These are phyloP conservation scores for Rehmannia glutinosa DNA, from an alignment of 257 asterid species.

Conservation along the genomic window DNA sequence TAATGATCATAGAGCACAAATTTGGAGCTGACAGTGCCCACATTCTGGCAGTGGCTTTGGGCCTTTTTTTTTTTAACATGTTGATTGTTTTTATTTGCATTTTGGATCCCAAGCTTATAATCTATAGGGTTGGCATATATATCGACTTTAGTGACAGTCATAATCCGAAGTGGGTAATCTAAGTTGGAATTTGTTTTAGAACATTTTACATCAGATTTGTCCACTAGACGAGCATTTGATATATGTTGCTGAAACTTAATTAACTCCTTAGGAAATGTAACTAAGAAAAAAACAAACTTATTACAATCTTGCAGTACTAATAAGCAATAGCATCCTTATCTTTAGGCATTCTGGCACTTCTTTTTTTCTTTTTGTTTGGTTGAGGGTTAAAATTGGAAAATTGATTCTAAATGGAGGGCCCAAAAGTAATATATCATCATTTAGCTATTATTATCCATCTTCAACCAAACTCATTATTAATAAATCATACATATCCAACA, in stretches of 20 bases:
- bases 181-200: not conserved
- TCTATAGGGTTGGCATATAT: not conserved
- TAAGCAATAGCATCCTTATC: not conserved
- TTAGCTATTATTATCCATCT: too few relatives aligned
- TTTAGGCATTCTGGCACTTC: not conserved
- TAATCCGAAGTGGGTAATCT: not conserved
- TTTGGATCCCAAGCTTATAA: not conserved
- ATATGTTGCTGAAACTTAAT: slow-evolving; percentile 12
- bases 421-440: too few relatives aligned
- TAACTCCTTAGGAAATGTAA: not conserved
- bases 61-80: too few relatives aligned
- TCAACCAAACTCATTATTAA: too few relatives aligned
- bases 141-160: not conserved
- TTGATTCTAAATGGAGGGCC: too few relatives aligned
- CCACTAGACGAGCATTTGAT: not conserved
- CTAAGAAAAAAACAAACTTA: not conserved
- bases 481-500: too few relatives aligned
- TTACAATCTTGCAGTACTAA: not conserved
- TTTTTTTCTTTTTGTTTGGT: too few relatives aligned
- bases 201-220: not conserved
- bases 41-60: too few relatives aligned
- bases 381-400: too few relatives aligned
- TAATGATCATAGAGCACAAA: too few relatives aligned
- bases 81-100: not conserved
- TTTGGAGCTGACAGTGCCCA: too few relatives aligned